Evolutionary conservation across 1,284 basidiomycete genomes (phyloP), one percentile per base, ranked within the genome.

Genomic region (Phellopilus nigrolimitatus): DNA sequence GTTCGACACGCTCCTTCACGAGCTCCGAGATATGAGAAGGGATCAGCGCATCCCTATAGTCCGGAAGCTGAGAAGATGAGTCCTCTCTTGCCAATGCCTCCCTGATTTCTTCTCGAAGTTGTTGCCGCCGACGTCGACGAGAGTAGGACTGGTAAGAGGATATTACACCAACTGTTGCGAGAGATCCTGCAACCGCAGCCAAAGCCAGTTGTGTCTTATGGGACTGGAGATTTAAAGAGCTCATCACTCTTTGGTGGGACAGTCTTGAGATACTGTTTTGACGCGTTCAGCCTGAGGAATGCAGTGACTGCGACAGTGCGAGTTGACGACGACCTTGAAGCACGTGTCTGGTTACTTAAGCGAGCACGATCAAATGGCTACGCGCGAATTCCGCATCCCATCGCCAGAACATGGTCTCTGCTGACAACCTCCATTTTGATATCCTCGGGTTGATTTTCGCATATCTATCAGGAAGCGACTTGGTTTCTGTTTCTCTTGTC

Each of bases 371-470:
- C 7, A 5, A 37, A 37, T n/a, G 7, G 8, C 10, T 37, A 10
- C 34, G 15, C 34, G 10, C n/a, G 19, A 37, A 7, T 15, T 37
- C n/a, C 33, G 34, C 34, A 2, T 7, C n/a, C 15, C 19, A 17
- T 3, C 3, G 10, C 10, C 34, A 10, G 33, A 25, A 7, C 25
- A 84, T 84, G 81, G 75, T 81, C 39, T 74, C 79, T 39, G 79
- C 78, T n/a, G 75, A 82, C 53, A 83, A 78, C 57, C 68, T 86
- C 36, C 80, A 87, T 56, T 71, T 79, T 17, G 85, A 88, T 65
- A 80, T 88, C 44, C 72, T 87, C 39, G 80, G 82, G 56, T 67
- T 79, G 12, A 77, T 88, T 9, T 82, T 83, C 55, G 62, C 67
- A 0, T 68, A 73, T 59, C 67, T 88, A 5, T 61, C 69, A 44